Conservation (phyloP, 768 basidiomycete genomes). For the Phallus indusiatus region DNA sequence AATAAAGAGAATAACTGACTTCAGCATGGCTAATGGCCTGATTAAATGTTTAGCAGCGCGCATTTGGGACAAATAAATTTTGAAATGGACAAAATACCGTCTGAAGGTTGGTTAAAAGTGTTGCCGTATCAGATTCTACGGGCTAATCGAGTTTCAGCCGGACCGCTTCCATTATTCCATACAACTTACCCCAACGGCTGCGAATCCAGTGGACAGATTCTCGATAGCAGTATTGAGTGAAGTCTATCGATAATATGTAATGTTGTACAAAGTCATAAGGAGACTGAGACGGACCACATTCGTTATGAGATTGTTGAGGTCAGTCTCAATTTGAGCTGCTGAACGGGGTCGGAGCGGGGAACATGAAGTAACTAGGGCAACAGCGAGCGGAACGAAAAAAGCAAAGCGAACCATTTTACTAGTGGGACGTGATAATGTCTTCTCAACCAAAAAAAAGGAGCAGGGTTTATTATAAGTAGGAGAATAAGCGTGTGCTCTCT, state of each 20-base stretch:
- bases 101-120: neutral
- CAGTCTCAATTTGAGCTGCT: neutral
- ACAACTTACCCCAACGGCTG: neutral
- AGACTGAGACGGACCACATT: neutral
- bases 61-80: neutral
- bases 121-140: neutral
- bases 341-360: neutral
- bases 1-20: neutral
- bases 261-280: neutral
- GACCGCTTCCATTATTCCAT: too few species aligned
- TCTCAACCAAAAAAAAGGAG: too few species aligned
- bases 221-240: neutral
- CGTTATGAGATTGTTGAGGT: neutral
- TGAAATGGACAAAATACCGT: neutral
- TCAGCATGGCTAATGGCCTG: neutral
- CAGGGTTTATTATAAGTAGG: too few species aligned
- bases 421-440: too few species aligned
- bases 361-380: neutral
- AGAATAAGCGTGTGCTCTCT: too few species aligned
- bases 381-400: neutral
- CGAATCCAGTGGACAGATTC: neutral
- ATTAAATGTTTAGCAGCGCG: too few species aligned
- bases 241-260: neutral
- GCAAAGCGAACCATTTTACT: conserved; percentile 1
- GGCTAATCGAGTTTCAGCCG: neutral